phyloP scores from a whole-genome alignment of 2,329 filamentous ascomycete genomes.

The Xylariaceae sp. region DNA sequence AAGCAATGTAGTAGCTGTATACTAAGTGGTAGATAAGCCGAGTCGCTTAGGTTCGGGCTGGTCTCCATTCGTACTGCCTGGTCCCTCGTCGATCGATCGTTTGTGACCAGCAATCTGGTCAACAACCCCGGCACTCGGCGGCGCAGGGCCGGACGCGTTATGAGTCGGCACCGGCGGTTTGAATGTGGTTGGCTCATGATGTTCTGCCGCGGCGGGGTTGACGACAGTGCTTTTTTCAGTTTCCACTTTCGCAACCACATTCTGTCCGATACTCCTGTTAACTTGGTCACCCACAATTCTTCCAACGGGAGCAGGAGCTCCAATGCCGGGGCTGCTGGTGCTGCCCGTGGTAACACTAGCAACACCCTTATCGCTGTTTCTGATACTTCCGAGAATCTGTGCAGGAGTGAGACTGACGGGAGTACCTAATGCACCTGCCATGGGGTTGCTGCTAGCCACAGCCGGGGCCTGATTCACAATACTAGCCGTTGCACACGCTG shows the following conservation, averaged over 20 bases:
- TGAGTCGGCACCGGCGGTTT: constrained; percentile 19
- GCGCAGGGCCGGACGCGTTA: constrained; percentile 29
- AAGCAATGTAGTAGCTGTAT: not conserved
- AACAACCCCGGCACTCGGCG: constrained; percentile 29
- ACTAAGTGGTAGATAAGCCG: constrained; percentile 19
- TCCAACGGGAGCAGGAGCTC: not conserved
- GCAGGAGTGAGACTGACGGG: not conserved
- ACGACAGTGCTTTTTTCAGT: constrained; percentile 5
- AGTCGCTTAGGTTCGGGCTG: constrained; percentile 29
- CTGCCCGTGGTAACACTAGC: not conserved
- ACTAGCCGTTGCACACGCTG: not conserved
- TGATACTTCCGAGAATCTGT: not conserved
- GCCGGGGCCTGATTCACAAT: not conserved
- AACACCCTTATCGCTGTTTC: not conserved
- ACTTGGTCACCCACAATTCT: not conserved
- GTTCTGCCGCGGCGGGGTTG: not conserved
- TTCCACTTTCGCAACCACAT: not conserved
- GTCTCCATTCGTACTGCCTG: constrained; percentile 22
- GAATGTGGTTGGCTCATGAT: constrained; percentile 3
- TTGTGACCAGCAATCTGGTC: constrained; percentile 30
- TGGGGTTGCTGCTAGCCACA: not conserved
- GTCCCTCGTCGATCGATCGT: constrained; percentile 22
- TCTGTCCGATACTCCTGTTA: not conserved
- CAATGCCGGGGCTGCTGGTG: not conserved
- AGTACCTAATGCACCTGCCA: not conserved